Percentiles rank a stretch among this genome's conserved stretches.
Evolutionary conservation across 2,329 filamentous ascomycete genomes (phyloP).

Genomic region (Alternaria solani): DNA sequence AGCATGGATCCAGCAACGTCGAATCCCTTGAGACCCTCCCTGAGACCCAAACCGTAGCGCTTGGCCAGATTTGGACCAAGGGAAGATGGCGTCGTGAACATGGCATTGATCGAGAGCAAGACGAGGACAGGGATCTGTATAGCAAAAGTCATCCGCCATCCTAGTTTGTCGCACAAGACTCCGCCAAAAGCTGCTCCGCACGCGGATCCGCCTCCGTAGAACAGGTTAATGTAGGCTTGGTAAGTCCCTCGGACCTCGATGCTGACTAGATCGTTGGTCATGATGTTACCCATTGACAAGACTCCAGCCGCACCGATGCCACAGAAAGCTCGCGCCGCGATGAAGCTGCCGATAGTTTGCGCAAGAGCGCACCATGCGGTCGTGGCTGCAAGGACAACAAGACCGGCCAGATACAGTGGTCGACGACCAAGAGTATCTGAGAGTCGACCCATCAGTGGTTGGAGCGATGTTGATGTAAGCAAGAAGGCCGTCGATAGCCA

Average conservation of each 20-base stretch:
- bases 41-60: conserved; percentile 51
- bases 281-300: conserved; percentile 72
- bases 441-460: conserved; percentile 76
- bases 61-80: conserved; percentile 57
- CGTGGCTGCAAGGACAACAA: conserved; percentile 69
- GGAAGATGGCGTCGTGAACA: conserved; percentile 54
- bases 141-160: conserved; percentile 76
- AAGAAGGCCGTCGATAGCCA: conserved; percentile 84
- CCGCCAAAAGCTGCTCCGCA: conserved; percentile 75
- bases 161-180: conserved; percentile 72
- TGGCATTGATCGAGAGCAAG: conserved; percentile 53
- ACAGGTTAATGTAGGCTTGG: conserved; percentile 72
- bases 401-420: conserved; percentile 68
- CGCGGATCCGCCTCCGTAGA: conserved; percentile 62
- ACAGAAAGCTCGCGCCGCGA: conserved; percentile 73
- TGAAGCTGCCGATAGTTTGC: conserved; percentile 72
- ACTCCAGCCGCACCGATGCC: conserved; percentile 77
- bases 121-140: conserved; percentile 61
- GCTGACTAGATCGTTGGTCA: conserved; percentile 76
- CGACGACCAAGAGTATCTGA: conserved; percentile 78
- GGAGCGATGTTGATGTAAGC: conserved; percentile 77
- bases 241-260: conserved; percentile 77
- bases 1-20: conserved; percentile 60
- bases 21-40: conserved; percentile 57
- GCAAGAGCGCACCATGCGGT: conserved; percentile 76